Evolutionary conservation across 1,284 basidiomycete species (phyloP).

Genomic region (Moniliophthora roreri): DNA sequence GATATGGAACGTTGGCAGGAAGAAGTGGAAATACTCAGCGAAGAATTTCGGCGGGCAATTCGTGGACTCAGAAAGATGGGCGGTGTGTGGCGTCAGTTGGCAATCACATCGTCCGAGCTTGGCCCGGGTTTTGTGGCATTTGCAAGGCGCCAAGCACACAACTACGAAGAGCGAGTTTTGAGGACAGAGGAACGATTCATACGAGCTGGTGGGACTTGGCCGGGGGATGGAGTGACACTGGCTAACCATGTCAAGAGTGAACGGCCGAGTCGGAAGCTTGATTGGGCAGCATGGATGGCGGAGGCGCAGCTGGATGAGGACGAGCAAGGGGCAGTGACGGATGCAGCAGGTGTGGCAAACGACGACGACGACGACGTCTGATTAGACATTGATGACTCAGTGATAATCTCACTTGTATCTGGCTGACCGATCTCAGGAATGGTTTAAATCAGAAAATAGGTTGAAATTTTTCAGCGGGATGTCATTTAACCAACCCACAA

Average conservation of each 20-base stretch:
- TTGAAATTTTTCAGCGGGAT: too few relatives aligned
- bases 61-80: neutral
- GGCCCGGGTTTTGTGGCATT: neutral
- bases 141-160: neutral
- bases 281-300: neutral
- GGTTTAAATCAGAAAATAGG: too few relatives aligned
- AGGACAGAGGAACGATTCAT: neutral
- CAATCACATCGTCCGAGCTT: neutral
- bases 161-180: neutral
- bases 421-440: too few relatives aligned
- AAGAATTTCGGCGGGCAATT: neutral
- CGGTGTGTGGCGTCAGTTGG: neutral
- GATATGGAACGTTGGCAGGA: slow-evolving; percentile 1
- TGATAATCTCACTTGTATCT: too few relatives aligned
- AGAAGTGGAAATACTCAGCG: neutral
- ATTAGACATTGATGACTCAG: too few relatives aligned
- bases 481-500: too few relatives aligned
- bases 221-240: neutral
- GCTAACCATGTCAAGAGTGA: neutral
- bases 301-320: too few relatives aligned
- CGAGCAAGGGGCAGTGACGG: too few relatives aligned
- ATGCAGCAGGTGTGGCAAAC: too few relatives aligned
- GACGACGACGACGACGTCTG: too few relatives aligned
- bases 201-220: neutral
- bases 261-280: neutral